Evolutionary conservation across 202 grass and related monocot genomes (phyloP), one percentile per base, ranked within the genome.

Genomic region (Musa balbisiana): DNA sequence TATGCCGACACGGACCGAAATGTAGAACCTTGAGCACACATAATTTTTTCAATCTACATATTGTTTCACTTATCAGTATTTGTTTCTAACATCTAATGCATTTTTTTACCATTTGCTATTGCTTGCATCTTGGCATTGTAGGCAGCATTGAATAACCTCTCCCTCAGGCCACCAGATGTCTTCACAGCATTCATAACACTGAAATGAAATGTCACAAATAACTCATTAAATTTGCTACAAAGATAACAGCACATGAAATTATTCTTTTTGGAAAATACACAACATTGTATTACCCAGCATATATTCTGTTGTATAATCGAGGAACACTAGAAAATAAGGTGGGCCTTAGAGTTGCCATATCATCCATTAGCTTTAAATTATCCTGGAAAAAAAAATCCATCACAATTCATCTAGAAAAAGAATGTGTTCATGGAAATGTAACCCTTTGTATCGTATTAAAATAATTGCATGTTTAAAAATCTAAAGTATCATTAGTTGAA

Each of bases 281-380:
- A 73, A 78, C 73, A 67, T 73, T 81, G 60, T 67, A 80, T 74
- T 94, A 98, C 95, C 87, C 95, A 29, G 87, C 55, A 87, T 93
- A 98, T 69, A 98, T 94, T 88, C 80, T 86, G 82, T 94, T 98
- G 74, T 89, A 98, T 71, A 94, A 76, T 67, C 94, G 87, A 73
- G 95, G 95, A 49, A 98, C 95, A 78, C 95, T 98, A 64, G 83
- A 43, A 15, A 98, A 98, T 68, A 98, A 10, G 26, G 95, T 98
- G 20, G 95, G 95, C 78, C 91, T 92, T 78, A 98, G 85, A 87
- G 75, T 83, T 81, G 88, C 85, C 68, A 98, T 75, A 85, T 98
- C 95, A 74, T 94, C 95, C 86, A 98, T 94, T 76, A 98, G 78
- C 80, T 98, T 98, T 83, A 98, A 78, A 80, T 87, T 98, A 83